Evolutionary conservation across 306 rosid species (phyloP).

Genomic region (Geum urbanum): DNA sequence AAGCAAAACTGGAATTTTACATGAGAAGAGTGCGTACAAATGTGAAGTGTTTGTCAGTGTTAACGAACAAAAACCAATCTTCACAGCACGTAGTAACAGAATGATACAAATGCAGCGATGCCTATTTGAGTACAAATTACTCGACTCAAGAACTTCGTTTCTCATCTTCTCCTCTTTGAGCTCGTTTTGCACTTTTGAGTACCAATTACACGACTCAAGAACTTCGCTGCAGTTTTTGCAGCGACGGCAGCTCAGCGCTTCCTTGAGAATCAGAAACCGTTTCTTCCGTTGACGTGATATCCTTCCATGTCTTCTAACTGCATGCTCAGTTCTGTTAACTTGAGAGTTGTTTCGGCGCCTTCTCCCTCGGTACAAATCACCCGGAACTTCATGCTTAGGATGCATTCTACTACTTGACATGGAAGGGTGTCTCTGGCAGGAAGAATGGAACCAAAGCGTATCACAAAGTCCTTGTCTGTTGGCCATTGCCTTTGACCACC

Average conservation of each 20-base stretch:
- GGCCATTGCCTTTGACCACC: slow-evolving; percentile 97
- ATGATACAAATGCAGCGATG: slow-evolving; percentile 34
- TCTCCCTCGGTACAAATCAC: slow-evolving; percentile 56
- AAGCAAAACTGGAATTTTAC: slow-evolving; percentile 32
- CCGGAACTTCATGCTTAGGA: slow-evolving; percentile 77
- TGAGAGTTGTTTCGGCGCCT: slow-evolving; percentile 50
- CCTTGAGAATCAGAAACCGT: slow-evolving; percentile 75
- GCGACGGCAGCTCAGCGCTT: slow-evolving; percentile 66
- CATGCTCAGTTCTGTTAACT: slow-evolving; percentile 78
- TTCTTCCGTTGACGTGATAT: slow-evolving; percentile 67
- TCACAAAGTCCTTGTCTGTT: slow-evolving; percentile 69
- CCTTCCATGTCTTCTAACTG: slow-evolving; percentile 90
- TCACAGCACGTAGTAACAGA: slow-evolving; percentile 54
- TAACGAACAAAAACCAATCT: slow-evolving; percentile 17
- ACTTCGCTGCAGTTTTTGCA: slow-evolving; percentile 69
- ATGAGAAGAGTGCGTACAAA: slow-evolving; percentile 13
- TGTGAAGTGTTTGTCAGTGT: slow-evolving; percentile 24
- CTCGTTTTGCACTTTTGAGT: slow-evolving; percentile 68
- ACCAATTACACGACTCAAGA: slow-evolving; percentile 66
- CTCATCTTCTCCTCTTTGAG: slow-evolving; percentile 83
- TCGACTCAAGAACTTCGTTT: too few relatives aligned
- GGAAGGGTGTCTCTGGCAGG: slow-evolving; percentile 78
- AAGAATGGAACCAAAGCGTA: slow-evolving; percentile 79
- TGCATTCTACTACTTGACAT: slow-evolving; percentile 72
- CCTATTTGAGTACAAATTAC: too few relatives aligned